phyloP scores from a whole-genome alignment of 2,329 filamentous ascomycete species.

The Nemania sp. region DNA sequence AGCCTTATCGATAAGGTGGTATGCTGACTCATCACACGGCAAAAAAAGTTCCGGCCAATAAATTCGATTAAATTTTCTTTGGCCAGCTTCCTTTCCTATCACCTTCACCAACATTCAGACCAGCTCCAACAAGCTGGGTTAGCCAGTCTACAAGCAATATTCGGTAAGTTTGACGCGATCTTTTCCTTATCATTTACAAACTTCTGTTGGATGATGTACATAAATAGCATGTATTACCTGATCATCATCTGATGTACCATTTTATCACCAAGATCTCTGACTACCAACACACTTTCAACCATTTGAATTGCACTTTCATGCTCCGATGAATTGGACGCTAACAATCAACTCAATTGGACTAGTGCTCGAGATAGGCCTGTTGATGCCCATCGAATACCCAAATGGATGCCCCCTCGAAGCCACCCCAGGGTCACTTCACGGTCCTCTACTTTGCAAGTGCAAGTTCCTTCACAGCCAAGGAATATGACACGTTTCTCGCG shows the following conservation, averaged over 20 bases:
- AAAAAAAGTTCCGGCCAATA: constrained; percentile 15
- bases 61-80: constrained; percentile 26
- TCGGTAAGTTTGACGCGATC: background rate
- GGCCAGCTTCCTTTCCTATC: background rate
- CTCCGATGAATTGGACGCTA: constrained; percentile 24
- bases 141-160: background rate
- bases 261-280: constrained; percentile 82
- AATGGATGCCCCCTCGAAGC: constrained; percentile 58
- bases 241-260: constrained; percentile 65
- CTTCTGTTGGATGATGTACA: constrained; percentile 65
- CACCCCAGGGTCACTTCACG: constrained; percentile 76
- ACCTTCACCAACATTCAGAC: constrained; percentile 11
- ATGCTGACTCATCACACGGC: constrained; percentile 16
- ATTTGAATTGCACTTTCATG: constrained; percentile 27
- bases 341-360: constrained; percentile 20
- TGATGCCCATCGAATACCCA: constrained; percentile 12
- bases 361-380: background rate
- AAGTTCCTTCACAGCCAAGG: constrained; percentile 75
- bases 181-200: background rate
- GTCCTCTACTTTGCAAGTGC: constrained; percentile 86
- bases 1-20: background rate
- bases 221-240: constrained; percentile 71
- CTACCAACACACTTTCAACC: constrained; percentile 48
- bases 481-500: constrained; percentile 73
- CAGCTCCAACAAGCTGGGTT: constrained; percentile 9